A percentile compares a stretch with the other conserved stretches of the same genome.
phyloP scores from a whole-genome alignment of 2,329 filamentous ascomycete genomes.

The Diplodia scrobiculata region DNA sequence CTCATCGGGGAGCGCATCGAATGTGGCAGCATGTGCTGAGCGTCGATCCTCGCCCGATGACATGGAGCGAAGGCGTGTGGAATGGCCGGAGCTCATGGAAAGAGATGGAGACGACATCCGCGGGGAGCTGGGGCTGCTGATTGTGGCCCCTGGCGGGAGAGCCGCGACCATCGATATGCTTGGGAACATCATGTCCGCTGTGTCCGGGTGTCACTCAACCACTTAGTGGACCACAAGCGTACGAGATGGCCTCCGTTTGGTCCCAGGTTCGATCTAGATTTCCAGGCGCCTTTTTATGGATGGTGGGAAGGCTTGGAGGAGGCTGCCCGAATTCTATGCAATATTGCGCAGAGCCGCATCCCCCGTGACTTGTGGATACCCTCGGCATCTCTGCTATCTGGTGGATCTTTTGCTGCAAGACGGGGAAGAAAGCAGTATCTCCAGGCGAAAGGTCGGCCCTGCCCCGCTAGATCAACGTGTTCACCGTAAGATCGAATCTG shows the following conservation, averaged over 20 bases:
- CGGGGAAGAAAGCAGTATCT: neutral
- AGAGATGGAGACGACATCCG: neutral
- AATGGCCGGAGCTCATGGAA: neutral
- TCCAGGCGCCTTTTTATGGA: neutral
- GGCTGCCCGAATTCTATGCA: neutral
- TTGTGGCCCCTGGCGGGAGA: neutral
- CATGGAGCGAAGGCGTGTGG: neutral
- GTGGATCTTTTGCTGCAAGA: neutral
- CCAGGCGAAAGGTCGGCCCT: neutral
- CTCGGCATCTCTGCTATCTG: neutral
- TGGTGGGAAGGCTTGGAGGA: neutral
- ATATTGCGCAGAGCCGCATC: neutral
- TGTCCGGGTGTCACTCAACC: neutral
- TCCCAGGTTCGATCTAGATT: neutral
- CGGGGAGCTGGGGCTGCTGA: neutral
- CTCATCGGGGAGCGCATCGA: neutral
- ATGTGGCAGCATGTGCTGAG: neutral
- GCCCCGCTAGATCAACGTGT: neutral
- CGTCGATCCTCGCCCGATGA: neutral
- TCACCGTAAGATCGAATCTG: neutral
- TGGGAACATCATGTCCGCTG: neutral
- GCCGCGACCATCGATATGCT: constrained; percentile 10
- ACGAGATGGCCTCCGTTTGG: too few relatives aligned
- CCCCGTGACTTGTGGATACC: neutral
- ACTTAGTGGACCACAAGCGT: neutral